These are phyloP conservation scores for Aspergillus sp. DNA, from an alignment of 2,329 filamentous ascomycete genomes.

Conservation along the genomic window DNA sequence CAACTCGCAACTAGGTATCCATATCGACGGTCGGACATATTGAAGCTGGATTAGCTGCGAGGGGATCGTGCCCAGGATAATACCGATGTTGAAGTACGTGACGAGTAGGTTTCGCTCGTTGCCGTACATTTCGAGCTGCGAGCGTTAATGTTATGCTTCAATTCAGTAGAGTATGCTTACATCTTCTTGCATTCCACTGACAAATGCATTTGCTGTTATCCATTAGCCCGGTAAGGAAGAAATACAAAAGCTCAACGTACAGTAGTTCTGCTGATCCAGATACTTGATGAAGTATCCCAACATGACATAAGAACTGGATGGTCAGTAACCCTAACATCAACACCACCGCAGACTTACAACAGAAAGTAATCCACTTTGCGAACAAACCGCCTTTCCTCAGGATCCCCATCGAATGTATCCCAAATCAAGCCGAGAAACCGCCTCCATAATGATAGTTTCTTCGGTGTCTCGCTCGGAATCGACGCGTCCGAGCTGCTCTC, in stretches of 20 bases:
- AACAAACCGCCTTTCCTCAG: neutral
- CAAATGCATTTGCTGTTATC: neutral
- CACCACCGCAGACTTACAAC: neutral
- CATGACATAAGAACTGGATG: neutral
- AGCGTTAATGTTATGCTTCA: neutral
- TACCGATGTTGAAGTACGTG: neutral
- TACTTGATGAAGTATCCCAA: neutral
- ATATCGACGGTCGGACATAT: constrained; percentile 25
- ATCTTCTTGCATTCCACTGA: constrained; percentile 1
- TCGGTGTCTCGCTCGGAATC: neutral
- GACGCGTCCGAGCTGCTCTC: neutral
- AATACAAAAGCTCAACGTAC: neutral
- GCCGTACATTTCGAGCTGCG: neutral
- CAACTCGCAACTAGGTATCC: constrained; percentile 40
- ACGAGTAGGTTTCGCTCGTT: neutral
- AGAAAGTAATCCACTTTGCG: neutral
- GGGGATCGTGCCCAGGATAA: neutral
- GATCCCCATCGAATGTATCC: neutral
- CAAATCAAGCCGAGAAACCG: neutral
- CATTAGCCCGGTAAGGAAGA: neutral
- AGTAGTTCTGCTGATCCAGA: neutral
- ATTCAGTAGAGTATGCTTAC: neutral
- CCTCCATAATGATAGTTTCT: neutral
- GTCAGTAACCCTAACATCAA: neutral
- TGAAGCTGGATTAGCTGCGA: neutral